These are phyloP conservation scores for Panellus pusillus DNA, from an alignment of 768 basidiomycete species.

Conservation along the genomic window DNA sequence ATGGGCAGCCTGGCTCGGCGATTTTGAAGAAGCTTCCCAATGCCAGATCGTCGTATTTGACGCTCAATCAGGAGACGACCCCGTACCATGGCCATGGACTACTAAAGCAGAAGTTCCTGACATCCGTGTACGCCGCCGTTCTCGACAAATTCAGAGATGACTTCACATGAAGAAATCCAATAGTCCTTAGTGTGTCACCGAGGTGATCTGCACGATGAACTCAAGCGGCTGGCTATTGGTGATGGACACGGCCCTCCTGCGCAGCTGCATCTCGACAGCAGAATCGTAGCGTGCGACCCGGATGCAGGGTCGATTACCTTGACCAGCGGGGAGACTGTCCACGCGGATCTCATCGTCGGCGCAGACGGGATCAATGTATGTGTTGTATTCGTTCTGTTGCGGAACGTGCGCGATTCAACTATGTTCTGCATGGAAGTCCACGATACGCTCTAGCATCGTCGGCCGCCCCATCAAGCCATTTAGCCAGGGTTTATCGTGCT, in stretches of 20 bases:
- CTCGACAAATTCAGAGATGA: neutral
- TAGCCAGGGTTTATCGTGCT: neutral
- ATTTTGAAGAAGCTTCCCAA: neutral
- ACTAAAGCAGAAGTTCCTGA: neutral
- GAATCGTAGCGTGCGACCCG: conserved; percentile 13
- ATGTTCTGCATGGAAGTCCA: no score
- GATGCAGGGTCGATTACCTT: conserved; percentile 34
- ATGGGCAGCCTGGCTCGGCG: neutral
- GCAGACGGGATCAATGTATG: conserved; percentile 31
- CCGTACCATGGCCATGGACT: neutral
- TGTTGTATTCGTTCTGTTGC: neutral
- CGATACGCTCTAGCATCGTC: neutral
- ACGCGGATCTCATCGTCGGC: conserved; percentile 35
- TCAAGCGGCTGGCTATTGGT: neutral
- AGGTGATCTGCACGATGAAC: neutral
- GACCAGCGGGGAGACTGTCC: conserved; percentile 33
- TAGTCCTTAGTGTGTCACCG: neutral
- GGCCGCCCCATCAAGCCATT: neutral
- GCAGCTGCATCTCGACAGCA: neutral
- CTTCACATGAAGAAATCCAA: neutral
- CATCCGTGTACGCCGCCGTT: neutral
- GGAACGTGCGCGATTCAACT: no score
- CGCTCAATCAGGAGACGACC: neutral
- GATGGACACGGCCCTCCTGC: conserved; percentile 1
- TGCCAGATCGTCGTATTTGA: neutral